Evolutionary conservation across 176 grass and related monocot species (phyloP).

Genomic region (Carex parvula): DNA sequence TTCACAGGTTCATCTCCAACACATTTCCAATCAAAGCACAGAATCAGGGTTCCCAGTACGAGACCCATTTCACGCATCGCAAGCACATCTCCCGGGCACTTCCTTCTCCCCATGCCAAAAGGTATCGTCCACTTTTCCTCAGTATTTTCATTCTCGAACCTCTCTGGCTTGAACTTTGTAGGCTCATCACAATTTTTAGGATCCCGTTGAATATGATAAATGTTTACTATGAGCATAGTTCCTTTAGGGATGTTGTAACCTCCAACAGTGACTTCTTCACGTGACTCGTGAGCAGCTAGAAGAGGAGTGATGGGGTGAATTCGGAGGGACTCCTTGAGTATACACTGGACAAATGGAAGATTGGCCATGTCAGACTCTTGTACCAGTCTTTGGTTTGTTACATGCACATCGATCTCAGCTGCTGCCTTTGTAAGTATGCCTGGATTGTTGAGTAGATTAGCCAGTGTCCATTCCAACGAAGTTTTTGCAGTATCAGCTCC

Average conservation of each 20-base stretch:
- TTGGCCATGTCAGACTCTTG: constrained; percentile 30
- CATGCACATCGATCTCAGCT: constrained; percentile 19
- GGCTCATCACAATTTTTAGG: constrained; percentile 18
- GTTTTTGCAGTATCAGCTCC: constrained; percentile 25
- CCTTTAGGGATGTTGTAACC: constrained; percentile 33
- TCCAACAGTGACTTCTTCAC: constrained; percentile 22
- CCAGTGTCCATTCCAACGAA: constrained; percentile 32
- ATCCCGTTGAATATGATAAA: constrained; percentile 34
- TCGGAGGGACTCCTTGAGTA: constrained; percentile 29
- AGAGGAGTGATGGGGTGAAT: constrained; percentile 25
- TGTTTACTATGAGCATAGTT: constrained; percentile 33
- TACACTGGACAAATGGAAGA: constrained; percentile 28
- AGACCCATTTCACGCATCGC: constrained; percentile 21
- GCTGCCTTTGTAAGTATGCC: constrained; percentile 5
- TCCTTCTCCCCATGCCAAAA: constrained; percentile 32
- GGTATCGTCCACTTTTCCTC: constrained; percentile 9
- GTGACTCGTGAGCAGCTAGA: constrained; percentile 22
- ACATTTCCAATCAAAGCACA: constrained; percentile 35
- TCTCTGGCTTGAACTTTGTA: constrained; percentile 30
- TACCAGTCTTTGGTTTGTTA: constrained; percentile 17
- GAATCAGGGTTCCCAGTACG: constrained; percentile 25
- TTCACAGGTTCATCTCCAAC: constrained; percentile 15
- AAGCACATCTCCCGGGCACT: constrained; percentile 29
- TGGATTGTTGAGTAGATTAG: constrained; percentile 30
- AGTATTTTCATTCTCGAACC: neutral